A percentile compares a stretch with the other conserved stretches of the same genome.
phyloP scores from a whole-genome alignment of 2,329 filamentous ascomycete genomes.

The Stagonosporopsis rhizophila region DNA sequence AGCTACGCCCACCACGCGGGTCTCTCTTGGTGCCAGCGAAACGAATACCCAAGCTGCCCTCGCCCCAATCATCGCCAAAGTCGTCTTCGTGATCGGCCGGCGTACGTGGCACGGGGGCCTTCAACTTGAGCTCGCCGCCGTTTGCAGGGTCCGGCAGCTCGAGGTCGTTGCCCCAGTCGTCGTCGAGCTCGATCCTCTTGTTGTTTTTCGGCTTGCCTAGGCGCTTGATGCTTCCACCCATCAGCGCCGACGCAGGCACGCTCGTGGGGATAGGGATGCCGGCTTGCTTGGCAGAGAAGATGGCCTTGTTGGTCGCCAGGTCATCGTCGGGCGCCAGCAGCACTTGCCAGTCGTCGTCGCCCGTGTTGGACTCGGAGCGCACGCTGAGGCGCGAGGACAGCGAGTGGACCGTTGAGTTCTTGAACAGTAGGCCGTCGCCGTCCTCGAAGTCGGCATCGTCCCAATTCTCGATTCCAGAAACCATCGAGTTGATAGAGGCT shows the following conservation, averaged over 20 bases:
- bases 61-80: conserved; percentile 82
- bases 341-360: conserved; percentile 88
- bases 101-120: conserved; percentile 54
- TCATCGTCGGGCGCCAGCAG: conserved; percentile 86
- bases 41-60: conserved; percentile 89
- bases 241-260: conserved; percentile 84
- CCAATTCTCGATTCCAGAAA: conserved; percentile 71
- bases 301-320: conserved; percentile 81
- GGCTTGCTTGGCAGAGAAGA: conserved; percentile 77
- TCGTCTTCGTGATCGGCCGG: conserved; percentile 72
- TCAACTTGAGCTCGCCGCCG: conserved; percentile 50
- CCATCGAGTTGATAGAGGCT: conserved; percentile 61
- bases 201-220: conserved; percentile 67
- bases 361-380: conserved; percentile 77
- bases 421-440: conserved; percentile 69
- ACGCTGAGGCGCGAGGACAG: conserved; percentile 84
- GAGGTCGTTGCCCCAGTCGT: conserved; percentile 61
- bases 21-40: conserved; percentile 87
- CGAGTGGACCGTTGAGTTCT: conserved; percentile 74
- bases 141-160: conserved; percentile 51
- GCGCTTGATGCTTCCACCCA: conserved; percentile 92
- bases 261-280: conserved; percentile 91
- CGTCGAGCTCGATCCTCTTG: conserved; percentile 54
- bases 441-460: conserved; percentile 58
- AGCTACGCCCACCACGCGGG: conserved; percentile 76